These are phyloP conservation scores for Suillus spraguei DNA, from an alignment of 768 basidiomycete genomes.

Conservation along the genomic window DNA sequence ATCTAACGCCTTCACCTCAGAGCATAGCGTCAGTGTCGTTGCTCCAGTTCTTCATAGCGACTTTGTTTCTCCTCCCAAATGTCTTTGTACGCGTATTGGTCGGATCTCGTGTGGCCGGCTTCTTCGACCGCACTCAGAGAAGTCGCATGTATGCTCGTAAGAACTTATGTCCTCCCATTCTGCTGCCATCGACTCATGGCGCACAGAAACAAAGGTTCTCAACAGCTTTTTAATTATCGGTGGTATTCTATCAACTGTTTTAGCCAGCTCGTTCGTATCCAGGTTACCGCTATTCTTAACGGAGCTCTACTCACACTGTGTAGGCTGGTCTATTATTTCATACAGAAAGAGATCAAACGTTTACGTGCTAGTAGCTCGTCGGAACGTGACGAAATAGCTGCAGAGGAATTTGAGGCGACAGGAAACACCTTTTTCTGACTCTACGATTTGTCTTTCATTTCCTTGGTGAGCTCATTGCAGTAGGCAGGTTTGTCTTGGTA, in stretches of 20 bases:
- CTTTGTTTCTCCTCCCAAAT: conserved; percentile 70
- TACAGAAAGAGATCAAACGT: conserved; percentile 61
- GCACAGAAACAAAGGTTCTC: conserved; percentile 61
- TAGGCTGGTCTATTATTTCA: conserved; percentile 68
- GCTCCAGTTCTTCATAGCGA: conserved; percentile 78
- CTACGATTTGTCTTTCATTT: not conserved
- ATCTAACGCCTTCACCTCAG: conserved; percentile 34
- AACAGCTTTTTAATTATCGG: conserved; percentile 60
- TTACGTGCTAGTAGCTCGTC: conserved; percentile 46
- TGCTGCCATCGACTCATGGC: conserved; percentile 15
- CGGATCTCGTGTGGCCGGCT: conserved; percentile 68
- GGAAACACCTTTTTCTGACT: conserved; percentile 53
- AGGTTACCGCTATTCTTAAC: conserved; percentile 13
- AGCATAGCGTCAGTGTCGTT: conserved; percentile 75
- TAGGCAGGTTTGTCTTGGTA: not conserved
- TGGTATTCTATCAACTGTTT: conserved; percentile 56
- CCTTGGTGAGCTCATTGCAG: not conserved
- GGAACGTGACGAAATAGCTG: conserved; percentile 54
- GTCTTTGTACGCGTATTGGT: conserved; percentile 74
- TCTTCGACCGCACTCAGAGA: conserved; percentile 76
- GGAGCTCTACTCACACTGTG: conserved; percentile 13
- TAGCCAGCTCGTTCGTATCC: conserved; percentile 65
- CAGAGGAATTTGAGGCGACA: conserved; percentile 59
- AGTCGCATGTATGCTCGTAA: conserved; percentile 73
- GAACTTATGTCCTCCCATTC: conserved; percentile 15